Conservation (phyloP, 495 filamentous ascomycete species). For the Podospora australis region DNA sequence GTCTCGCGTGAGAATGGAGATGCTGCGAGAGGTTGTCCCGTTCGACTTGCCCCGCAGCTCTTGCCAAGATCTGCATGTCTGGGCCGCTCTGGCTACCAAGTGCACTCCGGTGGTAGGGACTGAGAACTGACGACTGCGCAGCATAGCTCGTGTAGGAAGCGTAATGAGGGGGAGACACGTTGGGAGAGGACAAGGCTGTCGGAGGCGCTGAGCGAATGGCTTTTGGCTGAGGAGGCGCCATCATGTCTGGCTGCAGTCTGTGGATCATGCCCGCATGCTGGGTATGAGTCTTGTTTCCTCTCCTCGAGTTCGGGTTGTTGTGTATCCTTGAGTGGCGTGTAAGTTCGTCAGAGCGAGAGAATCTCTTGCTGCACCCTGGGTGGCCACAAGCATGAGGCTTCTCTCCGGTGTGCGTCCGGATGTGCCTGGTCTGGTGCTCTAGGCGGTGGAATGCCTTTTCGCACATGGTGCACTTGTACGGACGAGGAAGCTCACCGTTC, state of each 20-base stretch:
- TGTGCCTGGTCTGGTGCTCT: constrained; percentile 96
- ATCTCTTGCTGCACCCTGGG: constrained; percentile 93
- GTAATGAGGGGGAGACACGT: constrained; percentile 92
- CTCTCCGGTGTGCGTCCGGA: constrained; percentile 95
- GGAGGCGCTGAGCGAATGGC: constrained; percentile 74
- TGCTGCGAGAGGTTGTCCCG: constrained; percentile 59
- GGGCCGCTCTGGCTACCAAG: constrained; percentile 45
- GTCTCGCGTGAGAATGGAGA: constrained; percentile 36
- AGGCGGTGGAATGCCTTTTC: constrained; percentile 98
- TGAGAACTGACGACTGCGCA: constrained; percentile 51
- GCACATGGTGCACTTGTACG: constrained; percentile 97
- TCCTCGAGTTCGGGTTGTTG: constrained; percentile 94
- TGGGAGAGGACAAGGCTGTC: constrained; percentile 83
- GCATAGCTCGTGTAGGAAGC: constrained; percentile 60
- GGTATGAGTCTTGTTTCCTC: constrained; percentile 86
- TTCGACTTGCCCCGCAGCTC: constrained; percentile 81
- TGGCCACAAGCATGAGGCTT: constrained; percentile 95
- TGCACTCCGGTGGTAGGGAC: constrained; percentile 58
- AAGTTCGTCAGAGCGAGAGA: constrained; percentile 93
- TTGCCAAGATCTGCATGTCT: constrained; percentile 86
- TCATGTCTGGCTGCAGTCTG: constrained; percentile 55
- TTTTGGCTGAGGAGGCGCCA: constrained; percentile 65
- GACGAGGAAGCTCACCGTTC: constrained; percentile 72
- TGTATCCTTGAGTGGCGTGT: constrained; percentile 97
- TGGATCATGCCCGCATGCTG: constrained; percentile 26